phyloP scores from a whole-genome alignment of 1,284 basidiomycete genomes.

The Tilletia caries region DNA sequence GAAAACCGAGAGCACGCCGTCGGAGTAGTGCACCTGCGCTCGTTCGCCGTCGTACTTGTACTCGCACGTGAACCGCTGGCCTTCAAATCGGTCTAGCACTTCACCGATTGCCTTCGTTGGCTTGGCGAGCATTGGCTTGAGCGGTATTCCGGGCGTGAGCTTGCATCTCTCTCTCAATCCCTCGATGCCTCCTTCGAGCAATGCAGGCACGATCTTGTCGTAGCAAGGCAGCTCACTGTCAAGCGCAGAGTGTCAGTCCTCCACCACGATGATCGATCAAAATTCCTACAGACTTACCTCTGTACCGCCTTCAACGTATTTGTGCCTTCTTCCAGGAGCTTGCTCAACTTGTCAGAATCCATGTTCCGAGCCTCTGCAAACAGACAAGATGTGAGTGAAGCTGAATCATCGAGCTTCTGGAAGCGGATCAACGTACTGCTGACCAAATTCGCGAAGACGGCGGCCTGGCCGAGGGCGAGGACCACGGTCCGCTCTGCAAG shows the following conservation, averaged over 20 bases:
- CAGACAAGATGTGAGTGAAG: neutral
- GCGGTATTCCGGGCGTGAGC: conserved; percentile 83
- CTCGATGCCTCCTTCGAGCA: conserved; percentile 75
- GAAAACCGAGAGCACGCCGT: conserved; percentile 69
- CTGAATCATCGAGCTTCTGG: too few species aligned
- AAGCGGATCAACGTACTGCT: conserved; percentile 62
- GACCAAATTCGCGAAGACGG: conserved; percentile 37
- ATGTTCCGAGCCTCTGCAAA: conserved; percentile 40
- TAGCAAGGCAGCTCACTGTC: conserved; percentile 95
- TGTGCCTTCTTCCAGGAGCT: conserved; percentile 74
- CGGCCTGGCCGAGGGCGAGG: conserved; percentile 45
- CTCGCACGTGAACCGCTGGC: conserved; percentile 93
- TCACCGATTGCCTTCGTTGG: conserved; percentile 99
- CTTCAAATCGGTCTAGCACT: conserved; percentile 94
- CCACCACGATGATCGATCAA: neutral
- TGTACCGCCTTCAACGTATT: conserved; percentile 73
- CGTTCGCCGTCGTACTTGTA: conserved; percentile 99
- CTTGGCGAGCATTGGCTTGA: conserved; percentile 99
- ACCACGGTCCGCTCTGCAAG: conserved; percentile 82
- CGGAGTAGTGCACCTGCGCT: conserved; percentile 63
- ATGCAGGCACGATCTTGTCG: conserved; percentile 86
- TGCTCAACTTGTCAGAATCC: conserved; percentile 67
- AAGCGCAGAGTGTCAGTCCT: conserved; percentile 49
- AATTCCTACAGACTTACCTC: neutral
- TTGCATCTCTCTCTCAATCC: conserved; percentile 74